Conservation (phyloP, 2,329 filamentous ascomycete species). For the Fonsecaea erecta region DNA sequence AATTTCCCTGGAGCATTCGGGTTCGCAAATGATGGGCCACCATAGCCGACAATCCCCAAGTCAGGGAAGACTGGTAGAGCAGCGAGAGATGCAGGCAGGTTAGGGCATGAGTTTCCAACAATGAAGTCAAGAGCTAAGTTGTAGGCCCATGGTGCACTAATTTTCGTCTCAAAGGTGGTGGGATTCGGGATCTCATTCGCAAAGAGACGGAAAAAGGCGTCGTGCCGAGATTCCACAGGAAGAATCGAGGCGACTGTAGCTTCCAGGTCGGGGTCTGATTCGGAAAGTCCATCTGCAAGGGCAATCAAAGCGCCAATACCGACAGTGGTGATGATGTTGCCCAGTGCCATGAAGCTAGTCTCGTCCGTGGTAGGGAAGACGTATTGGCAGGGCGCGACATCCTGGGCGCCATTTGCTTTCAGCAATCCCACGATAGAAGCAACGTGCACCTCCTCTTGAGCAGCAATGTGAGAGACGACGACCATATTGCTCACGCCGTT, state of each 20-base stretch:
- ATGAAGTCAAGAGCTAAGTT: constrained; percentile 41
- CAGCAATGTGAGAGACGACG: constrained; percentile 40
- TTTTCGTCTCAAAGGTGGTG: constrained; percentile 39
- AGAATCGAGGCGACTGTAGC: constrained; percentile 39
- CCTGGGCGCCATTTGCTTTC: constrained; percentile 35
- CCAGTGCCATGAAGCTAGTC: constrained; percentile 40
- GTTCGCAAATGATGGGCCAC: constrained; percentile 24
- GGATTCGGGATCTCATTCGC: constrained; percentile 41
- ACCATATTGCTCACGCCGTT: constrained; percentile 39
- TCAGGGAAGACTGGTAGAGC: constrained; percentile 28
- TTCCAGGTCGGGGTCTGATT: constrained; percentile 35
- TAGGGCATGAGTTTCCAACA: constrained; percentile 36
- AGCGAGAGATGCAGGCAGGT: constrained; percentile 19
- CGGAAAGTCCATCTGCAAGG: constrained; percentile 35
- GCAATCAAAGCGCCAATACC: constrained; percentile 41
- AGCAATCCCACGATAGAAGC: constrained; percentile 38
- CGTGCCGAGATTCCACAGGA: constrained; percentile 41
- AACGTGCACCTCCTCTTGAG: constrained; percentile 39
- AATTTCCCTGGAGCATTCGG: constrained; percentile 28
- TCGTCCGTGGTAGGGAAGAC: constrained; percentile 38
- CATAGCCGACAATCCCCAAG: constrained; percentile 27
- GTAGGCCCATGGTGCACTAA: constrained; percentile 40
- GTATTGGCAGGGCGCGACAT: constrained; percentile 40
- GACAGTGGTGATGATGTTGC: constrained; percentile 41
- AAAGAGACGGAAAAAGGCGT: constrained; percentile 40